Base-by-base conservation (phyloP, 2,329 filamentous ascomycete species). In the Harringtonia aguacate region DNA sequence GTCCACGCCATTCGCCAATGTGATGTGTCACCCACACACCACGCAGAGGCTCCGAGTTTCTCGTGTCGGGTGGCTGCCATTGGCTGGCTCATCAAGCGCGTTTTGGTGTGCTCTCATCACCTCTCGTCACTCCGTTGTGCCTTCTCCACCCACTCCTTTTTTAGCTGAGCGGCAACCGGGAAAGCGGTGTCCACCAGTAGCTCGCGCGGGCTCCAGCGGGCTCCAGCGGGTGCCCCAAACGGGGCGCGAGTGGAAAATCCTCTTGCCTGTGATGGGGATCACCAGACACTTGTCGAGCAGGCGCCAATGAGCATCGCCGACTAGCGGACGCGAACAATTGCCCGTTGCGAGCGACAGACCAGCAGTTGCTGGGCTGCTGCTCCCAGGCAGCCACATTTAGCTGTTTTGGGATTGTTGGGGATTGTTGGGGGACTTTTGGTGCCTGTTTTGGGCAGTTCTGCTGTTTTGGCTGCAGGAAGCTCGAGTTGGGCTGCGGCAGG, bases 121-220 rank as follows among this genome's bases (percentile, higher is more conserved):
- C 8, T 14, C 8, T 22, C 34, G 8, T 7, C n/a, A 4, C 8
- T 7, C 7, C 9, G 9, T 20, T 36, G 34, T 30, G 30, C 7
- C 13, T 28, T 27, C 34, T 45, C 43, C 17, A 34, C 31, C 31
- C 15, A 17, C 36, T 27, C 22, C 22, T n/a, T 20, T 27, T 17
- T n/a, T 10, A 37, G 45, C 45, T 34, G 41, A 34, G 46, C 46
- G 42, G 43, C 43, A 48, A 35, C 29, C 38, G 41, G 45, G 29
- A 34, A 33, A 20, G 27, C 37, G 33, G 38, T 24, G 45, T 18
- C 29, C 14, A 36, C 22, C 24, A 27, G 24, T 27, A 27, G 24
- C 24, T n/a, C n/a, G n/a, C n/a, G n/a, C n/a, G n/a, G 28, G 8
- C 28, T 37, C 21, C 36, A 37, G 36, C 21, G 36, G 13, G 20